Base-by-base conservation (phyloP, 2,329 filamentous ascomycete species). In the Exophiala aquamarina region DNA sequence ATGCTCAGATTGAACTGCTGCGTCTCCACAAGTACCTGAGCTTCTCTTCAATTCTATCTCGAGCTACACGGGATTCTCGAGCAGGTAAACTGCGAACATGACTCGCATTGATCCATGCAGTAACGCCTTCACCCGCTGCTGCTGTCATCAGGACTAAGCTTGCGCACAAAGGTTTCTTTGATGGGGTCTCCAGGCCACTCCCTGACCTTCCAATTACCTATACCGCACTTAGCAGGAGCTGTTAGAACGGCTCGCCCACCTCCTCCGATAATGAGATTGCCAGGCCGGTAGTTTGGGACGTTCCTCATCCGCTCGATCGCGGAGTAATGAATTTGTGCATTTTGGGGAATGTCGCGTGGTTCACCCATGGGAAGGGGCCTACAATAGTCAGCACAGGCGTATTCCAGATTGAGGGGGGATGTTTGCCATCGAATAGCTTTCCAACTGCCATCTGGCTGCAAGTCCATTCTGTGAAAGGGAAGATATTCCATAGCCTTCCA, bases 401-500 rank as follows among this genome's bases (percentile, higher is more conserved):
- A 15, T 13, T 14, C 26, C n/a, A 21, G 28, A 20, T 40, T 23
- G 20, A 33, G n/a, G 4, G 20, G n/a, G 8, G 10, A 13, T n/a
- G 21, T 48, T 28, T 46, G 48, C 86, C 87, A 92, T 7, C 82
- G 75, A 56, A 93, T 92, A 0, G 86, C 84, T 64, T 82, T 84
- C 88, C 89, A 93, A 0, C 37, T 52, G 5, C 52, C 52, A 37
- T 59, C 29, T 26, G 23, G 23, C 52, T 82, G 81, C 6, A 92
- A 70, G 57, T 92, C 88, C 85, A 93, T 91, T 18, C 88, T 76
- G 1, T 86, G 78, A 68, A 92, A 91, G 0, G 88, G 88, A 18
- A 92, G 71, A 63, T 86, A 90, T 61, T 92, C 88, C 87, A 92
- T 88, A 17, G 88, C 63, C 28, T 82, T 86, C 87, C 87, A 92